Evolutionary conservation across 257 asterid species (phyloP), one percentile per base, ranked within the genome.

Genomic region (Craterostigma plantagineum): DNA sequence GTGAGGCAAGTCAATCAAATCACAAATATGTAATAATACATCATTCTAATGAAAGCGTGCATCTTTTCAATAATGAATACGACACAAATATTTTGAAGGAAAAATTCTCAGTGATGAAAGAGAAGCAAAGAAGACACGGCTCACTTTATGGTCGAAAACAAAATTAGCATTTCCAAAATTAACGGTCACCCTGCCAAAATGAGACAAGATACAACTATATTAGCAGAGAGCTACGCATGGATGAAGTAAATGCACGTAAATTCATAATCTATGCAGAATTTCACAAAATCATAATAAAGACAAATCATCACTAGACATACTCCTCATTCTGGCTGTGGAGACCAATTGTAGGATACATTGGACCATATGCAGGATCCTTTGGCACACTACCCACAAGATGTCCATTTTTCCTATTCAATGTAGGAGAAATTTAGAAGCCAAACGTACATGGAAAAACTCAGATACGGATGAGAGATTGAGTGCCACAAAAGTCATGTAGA

Each of bases 301-400:
- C 23, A 48, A 34, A 43, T 27, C 43, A 39, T 23, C n/a, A 34
- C 39, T 50, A 45, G 51, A 63, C 95, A 54, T 90, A 90, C 98
- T 75, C 94, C 69, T 90, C 98, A 71, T 69, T 62, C 61, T 70
- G 95, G 79, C 98, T 83, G 60, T 83, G 95, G 51, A 90, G 95
- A 33, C 94, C 77, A 53, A 90, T 74, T 9, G 99, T 90, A 14
- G 99, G 95, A 65, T 58, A 74, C 54, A 90, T 53, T 33, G 86
- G 81, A 60, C 84, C 92, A 59, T 72, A 76, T 58, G 79, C 73
- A 49, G 82, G 95, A 77, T 83, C 83, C 60, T 35, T n/a, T n/a
- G n/a, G 49, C 52, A 69, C 77, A 16, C 73, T 51, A 54, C 95
- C 98, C 48, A 90, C 75, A 49, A 90, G 17, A 16, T 51, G 61